Base-by-base conservation (phyloP, 805 yeast species). In the Ogataea pignaliae region DNA sequence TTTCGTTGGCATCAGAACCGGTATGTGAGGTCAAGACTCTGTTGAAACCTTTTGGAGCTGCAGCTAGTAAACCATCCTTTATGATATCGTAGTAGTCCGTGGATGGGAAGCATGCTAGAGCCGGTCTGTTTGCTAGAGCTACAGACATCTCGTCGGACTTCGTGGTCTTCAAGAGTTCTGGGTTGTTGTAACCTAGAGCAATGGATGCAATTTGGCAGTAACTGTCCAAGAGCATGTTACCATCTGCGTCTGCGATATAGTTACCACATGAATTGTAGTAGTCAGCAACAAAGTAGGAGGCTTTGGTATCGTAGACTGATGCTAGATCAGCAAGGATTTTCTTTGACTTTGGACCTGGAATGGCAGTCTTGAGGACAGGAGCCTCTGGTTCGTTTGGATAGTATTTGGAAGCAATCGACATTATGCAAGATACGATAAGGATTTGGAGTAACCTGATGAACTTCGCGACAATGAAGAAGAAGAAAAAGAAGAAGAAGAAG, bases 191-290 rank as follows among this genome's bases (percentile, higher is more conserved):
- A 42, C 88, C 87, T 53, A 81, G 65, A 3, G 86, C 85, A 52
- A 81, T 80, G 2, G 86, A 81, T 3, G 88, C 78, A 52, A 81
- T 81, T 61, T 81, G 88, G n/a, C 85, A 84, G 52, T 81, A 82
- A 13, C 81, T 75, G 62, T 82, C 88, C 54, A 82, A 69, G 52
- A 64, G 73, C 2, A 64, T 56, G 63, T 82, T 82, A 8, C 85
- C 85, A 57, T 82, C 87, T 13, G 73, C 83, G 60, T 82, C 87
- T 40, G 68, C 75, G 42, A 82, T 71, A 66, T 81, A 82, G 65
- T 82, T 82, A 57, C 88, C 88, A 10, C 59, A 43, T 2, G 86
- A 81, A 49, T 79, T 78, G 51, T 72, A 71, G 60, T 81, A 82
- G 61, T 82, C 87, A 33, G 81, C 80, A 39, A 80, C 70, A 56